These are phyloP conservation scores for Mytilinidion resinicola DNA, from an alignment of 495 filamentous ascomycete genomes.

Conservation along the genomic window DNA sequence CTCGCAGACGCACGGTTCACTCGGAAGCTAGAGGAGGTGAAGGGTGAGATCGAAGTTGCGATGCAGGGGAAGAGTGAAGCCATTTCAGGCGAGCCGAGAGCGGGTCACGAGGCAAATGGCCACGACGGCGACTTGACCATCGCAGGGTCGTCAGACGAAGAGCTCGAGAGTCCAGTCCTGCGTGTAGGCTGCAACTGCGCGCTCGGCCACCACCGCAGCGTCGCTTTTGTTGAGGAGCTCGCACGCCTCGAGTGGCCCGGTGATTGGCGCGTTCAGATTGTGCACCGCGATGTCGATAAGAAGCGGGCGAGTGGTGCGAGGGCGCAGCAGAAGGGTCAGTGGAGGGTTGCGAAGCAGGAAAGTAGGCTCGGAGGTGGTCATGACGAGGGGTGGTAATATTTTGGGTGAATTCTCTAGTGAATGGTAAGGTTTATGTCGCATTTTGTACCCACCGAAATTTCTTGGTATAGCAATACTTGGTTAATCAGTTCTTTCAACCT, in stretches of 20 bases:
- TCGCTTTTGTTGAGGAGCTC: conserved; percentile 19
- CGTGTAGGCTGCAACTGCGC: conserved; percentile 24
- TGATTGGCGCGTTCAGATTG: conserved; percentile 8
- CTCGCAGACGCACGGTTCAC: conserved; percentile 7
- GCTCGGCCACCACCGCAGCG: conserved; percentile 18
- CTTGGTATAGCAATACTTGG: too few relatives aligned
- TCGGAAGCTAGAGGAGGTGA: conserved; percentile 6
- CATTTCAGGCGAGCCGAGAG: background rate
- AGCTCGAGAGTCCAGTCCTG: background rate
- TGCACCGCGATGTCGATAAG: conserved; percentile 13
- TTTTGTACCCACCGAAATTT: too few relatives aligned
- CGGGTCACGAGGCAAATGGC: background rate
- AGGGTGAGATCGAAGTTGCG: conserved; percentile 2
- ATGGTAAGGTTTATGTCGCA: too few relatives aligned
- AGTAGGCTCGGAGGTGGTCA: too few relatives aligned
- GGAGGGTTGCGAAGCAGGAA: background rate
- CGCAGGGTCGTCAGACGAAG: background rate
- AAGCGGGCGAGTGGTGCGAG: conserved; percentile 7
- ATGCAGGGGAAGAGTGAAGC: conserved; percentile 7
- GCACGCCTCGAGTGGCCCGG: conserved; percentile 12
- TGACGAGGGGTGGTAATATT: too few relatives aligned
- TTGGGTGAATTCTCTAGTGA: too few relatives aligned
- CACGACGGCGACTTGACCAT: too few relatives aligned
- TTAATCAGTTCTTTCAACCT: too few relatives aligned
- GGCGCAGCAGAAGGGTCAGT: conserved; percentile 4